These are phyloP conservation scores for Aspergillus fijiensis DNA, from an alignment of 2,329 filamentous ascomycete genomes.

Conservation along the genomic window DNA sequence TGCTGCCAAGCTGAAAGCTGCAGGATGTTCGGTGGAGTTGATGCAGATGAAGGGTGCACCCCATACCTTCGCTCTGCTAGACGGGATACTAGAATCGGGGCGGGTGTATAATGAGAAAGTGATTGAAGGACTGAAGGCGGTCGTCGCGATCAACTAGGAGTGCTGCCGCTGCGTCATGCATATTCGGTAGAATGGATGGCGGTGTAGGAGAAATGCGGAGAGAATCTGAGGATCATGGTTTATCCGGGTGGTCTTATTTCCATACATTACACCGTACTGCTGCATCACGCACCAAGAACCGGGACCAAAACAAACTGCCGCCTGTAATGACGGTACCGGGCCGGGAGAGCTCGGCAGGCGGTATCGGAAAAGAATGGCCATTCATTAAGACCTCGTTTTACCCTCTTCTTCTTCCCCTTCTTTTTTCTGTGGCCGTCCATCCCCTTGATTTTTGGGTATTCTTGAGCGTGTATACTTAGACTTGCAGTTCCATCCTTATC, in stretches of 20 bases:
- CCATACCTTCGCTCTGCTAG: slow-evolving; percentile 33
- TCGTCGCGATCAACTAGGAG: slow-evolving; percentile 16
- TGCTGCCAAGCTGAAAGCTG: slow-evolving; percentile 37
- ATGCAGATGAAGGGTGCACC: slow-evolving; percentile 35
- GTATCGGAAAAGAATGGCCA: slow-evolving; percentile 18
- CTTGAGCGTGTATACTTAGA: neutral
- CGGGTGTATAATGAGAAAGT: slow-evolving; percentile 30
- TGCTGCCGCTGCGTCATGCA: neutral
- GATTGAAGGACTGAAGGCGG: slow-evolving; percentile 28
- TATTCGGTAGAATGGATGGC: neutral
- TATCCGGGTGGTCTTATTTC: slow-evolving; percentile 19
- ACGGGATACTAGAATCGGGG: slow-evolving; percentile 33
- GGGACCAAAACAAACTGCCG: neutral
- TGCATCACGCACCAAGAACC: neutral
- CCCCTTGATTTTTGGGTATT: slow-evolving; percentile 5
- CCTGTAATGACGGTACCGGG: slow-evolving; percentile 19
- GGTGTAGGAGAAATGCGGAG: neutral
- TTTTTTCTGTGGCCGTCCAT: slow-evolving; percentile 1
- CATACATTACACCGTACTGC: slow-evolving; percentile 10
- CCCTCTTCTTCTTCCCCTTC: slow-evolving; percentile 12
- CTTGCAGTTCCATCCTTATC: neutral
- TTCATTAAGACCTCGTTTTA: slow-evolving; percentile 8
- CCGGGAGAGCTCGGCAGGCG: slow-evolving; percentile 29
- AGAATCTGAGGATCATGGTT: slow-evolving; percentile 18
- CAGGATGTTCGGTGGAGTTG: slow-evolving; percentile 34